These are phyloP conservation scores for Pseudozyma sp. DNA, from an alignment of 1,284 basidiomycete species.

Conservation along the genomic window DNA sequence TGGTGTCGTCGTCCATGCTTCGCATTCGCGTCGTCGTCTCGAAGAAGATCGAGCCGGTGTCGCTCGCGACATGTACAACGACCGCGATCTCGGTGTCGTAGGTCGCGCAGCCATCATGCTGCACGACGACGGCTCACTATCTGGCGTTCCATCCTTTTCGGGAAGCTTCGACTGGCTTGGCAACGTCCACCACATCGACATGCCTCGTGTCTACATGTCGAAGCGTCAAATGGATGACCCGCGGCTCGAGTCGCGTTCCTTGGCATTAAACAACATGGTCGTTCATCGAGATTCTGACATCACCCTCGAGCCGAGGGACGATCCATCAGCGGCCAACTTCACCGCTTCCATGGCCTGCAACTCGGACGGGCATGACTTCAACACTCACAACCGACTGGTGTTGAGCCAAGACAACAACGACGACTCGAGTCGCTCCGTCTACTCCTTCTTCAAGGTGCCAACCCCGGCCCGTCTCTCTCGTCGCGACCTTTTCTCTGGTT, in stretches of 20 bases:
- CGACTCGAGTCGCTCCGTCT: slow-evolving; percentile 40
- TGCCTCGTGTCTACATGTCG: slow-evolving; percentile 38
- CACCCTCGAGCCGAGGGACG: slow-evolving; percentile 24
- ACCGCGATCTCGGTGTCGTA: slow-evolving; percentile 48
- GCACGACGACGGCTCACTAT: slow-evolving; percentile 54
- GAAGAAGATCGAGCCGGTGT: slow-evolving; percentile 54
- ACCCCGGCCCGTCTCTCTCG: slow-evolving; percentile 37
- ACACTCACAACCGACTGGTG: slow-evolving; percentile 52
- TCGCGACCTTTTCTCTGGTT: slow-evolving; percentile 40
- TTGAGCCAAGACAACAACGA: slow-evolving; percentile 53
- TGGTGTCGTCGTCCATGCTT: slow-evolving; percentile 57
- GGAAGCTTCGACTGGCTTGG: slow-evolving; percentile 61
- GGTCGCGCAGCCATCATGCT: slow-evolving; percentile 58
- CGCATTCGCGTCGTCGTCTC: slow-evolving; percentile 38
- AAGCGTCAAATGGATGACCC: slow-evolving; percentile 44
- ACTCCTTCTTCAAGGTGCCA: slow-evolving; percentile 56
- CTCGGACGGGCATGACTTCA: slow-evolving; percentile 52
- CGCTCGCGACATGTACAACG: slow-evolving; percentile 44
- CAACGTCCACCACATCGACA: slow-evolving; percentile 56
- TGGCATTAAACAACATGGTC: slow-evolving; percentile 32
- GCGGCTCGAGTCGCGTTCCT: slow-evolving; percentile 27
- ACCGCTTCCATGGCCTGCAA: slow-evolving; percentile 42
- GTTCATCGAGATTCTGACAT: slow-evolving; percentile 60
- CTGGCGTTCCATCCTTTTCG: slow-evolving; percentile 50
- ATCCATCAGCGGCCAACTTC: background rate